Evolutionary conservation across 495 filamentous ascomycete species (phyloP), one percentile per base, ranked within the genome.

Genomic region (Neurospora sp.): DNA sequence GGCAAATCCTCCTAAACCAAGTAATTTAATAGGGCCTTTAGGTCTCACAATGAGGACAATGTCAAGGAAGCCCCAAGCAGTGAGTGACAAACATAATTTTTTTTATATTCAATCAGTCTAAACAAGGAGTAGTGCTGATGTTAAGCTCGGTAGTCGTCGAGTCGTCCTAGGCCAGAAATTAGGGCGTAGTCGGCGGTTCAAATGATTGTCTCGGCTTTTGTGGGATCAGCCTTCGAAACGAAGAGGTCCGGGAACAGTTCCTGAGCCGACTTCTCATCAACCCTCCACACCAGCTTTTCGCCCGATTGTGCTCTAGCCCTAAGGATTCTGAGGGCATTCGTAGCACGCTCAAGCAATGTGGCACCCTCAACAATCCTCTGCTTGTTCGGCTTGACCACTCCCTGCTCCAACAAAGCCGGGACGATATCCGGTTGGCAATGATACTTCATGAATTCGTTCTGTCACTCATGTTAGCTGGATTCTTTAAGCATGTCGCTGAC

Each of bases 211-310:
- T 46, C 69, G n/a, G 35, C 69, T 14, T 44, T 41, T 23, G 69
- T 70, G 69, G 39, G 37, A 70, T 39, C 35, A 70, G 23, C 39
- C 18, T 70, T 41, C 18, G 31, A 20, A 3, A 20, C 69, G 3
- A 27, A 20, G 69, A 39, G 20, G 16, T 44, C 35, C 11, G 27
- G 35, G 10, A 69, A 23, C n/a, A 31, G 31, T 18, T 72, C 44
- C 10, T 66, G 12, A n/a, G 44, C 71, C 42, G 69, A 77, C 44
- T 83, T 81, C 20, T 78, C 75, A 14, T 66, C 54, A 35, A 88
- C 79, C 41, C 81, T 81, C 86, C 85, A 87, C 12, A 87, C 82
- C 23, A 86, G 76, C 77, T 83, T 85, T 81, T 87, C 84, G 18
- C 84, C 85, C 72, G 83, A 86, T 20, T 82, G 80, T 20, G 81